phyloP scores from a whole-genome alignment of 225 moss, liverwort and hornwort species.

The Marchantia paleacea region DNA sequence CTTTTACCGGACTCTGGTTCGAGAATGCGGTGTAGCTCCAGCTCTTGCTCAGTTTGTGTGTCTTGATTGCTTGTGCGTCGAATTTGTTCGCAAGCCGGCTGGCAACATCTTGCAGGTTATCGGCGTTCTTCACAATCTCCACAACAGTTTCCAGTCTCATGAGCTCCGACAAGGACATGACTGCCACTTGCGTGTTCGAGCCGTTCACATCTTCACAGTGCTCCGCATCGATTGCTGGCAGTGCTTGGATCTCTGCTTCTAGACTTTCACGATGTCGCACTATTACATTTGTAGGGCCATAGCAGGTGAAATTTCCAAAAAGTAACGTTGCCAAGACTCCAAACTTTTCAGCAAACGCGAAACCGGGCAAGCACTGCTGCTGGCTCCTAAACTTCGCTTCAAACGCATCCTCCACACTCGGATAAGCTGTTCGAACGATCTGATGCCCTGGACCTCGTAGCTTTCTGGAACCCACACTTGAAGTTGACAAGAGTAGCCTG shows the following conservation, averaged over 20 bases:
- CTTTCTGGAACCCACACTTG: background rate
- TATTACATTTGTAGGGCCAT: background rate
- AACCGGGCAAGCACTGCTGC: background rate
- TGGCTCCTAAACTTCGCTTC: background rate
- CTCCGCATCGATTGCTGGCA: background rate
- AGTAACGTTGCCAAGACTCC: background rate
- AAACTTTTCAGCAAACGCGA: background rate
- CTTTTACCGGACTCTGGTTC: background rate
- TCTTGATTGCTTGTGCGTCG: background rate
- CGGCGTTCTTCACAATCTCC: background rate
- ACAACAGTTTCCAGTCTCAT: slow-evolving; percentile 17
- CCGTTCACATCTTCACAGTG: background rate
- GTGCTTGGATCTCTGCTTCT: background rate
- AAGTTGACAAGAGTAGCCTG: background rate
- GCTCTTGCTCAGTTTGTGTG: background rate
- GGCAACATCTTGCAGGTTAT: background rate
- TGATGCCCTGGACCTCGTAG: background rate
- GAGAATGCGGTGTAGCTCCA: slow-evolving; percentile 2
- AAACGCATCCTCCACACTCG: background rate
- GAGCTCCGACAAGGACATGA: slow-evolving; percentile 12
- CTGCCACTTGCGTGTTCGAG: background rate
- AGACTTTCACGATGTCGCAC: background rate
- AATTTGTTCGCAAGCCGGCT: slow-evolving; percentile 2
- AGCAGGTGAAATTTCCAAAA: background rate
- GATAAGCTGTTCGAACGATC: background rate